Percentiles rank a stretch among this genome's conserved stretches.
Evolutionary conservation across 768 basidiomycete species (phyloP).

Genomic region (Panaeolus papilionaceus): DNA sequence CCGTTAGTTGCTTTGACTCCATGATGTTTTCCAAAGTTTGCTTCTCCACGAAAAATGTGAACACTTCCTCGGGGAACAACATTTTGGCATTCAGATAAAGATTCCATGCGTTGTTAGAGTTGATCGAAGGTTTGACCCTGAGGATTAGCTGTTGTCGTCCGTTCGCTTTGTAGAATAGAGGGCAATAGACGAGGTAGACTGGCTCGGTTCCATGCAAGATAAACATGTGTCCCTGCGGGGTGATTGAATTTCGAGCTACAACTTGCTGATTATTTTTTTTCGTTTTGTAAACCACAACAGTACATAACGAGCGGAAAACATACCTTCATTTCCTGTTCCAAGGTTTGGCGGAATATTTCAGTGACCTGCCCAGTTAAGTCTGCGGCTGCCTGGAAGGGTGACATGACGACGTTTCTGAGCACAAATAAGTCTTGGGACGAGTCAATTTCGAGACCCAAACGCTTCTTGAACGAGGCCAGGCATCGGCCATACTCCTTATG

Average conservation of each 20-base stretch:
- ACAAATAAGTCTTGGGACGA: conserved; percentile 37
- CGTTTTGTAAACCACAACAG: background rate
- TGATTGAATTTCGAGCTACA: conserved; percentile 39
- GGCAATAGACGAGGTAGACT: conserved; percentile 39
- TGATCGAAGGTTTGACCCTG: conserved; percentile 32
- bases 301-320: background rate
- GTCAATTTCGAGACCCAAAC: conserved; percentile 34
- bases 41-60: conserved; percentile 22
- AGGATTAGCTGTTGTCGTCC: conserved; percentile 45
- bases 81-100: conserved; percentile 25
- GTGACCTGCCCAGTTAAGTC: conserved; percentile 33
- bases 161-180: conserved; percentile 43
- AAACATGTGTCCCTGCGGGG: conserved; percentile 39
- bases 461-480: conserved; percentile 41
- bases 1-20: conserved; percentile 4
- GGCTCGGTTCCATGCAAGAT: conserved; percentile 42
- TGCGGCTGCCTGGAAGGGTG: conserved; percentile 37
- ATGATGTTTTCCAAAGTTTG: conserved; percentile 18
- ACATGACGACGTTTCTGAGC: conserved; percentile 46
- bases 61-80: conserved; percentile 27
- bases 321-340: conserved; percentile 43
- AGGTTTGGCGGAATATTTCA: conserved; percentile 37
- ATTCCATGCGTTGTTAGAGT: conserved; percentile 15
- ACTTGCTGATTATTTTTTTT: conserved; percentile 24
- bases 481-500: conserved; percentile 39